Percentiles rank a stretch among this genome's conserved stretches.
Conservation (phyloP, 805 yeast species). For the Ogataea henricii region DNA sequence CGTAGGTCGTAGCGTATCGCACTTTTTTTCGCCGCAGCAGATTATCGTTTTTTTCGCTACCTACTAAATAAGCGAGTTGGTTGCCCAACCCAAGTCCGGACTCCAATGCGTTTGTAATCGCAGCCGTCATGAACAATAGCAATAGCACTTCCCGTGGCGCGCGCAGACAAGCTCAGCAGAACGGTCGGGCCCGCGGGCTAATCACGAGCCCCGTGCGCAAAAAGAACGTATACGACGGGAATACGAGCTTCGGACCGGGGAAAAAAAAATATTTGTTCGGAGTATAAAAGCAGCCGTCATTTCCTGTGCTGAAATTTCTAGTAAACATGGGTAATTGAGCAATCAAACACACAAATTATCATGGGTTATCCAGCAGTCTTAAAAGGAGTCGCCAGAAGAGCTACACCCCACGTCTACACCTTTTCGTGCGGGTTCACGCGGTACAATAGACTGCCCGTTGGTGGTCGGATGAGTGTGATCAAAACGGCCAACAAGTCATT, state of each 20-base stretch:
- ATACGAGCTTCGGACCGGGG: constrained; percentile 1
- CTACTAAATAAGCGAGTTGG: no score
- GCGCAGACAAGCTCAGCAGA: no score
- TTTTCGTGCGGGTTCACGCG: constrained; percentile 41
- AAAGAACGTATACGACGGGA: no score
- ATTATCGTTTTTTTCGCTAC: background rate
- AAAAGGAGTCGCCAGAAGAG: constrained; percentile 41
- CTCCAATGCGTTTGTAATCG: no score
- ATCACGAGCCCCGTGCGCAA: no score
- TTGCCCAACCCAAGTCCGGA: no score
- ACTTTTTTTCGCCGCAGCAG: background rate
- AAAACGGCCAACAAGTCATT: constrained; percentile 33
- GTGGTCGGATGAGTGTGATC: constrained; percentile 43
- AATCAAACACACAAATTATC: constrained; percentile 4
- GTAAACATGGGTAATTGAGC: background rate
- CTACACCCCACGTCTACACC: constrained; percentile 34
- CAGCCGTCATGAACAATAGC: no score
- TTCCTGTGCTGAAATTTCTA: no score
- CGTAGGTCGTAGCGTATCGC: background rate
- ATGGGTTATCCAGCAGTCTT: constrained; percentile 45
- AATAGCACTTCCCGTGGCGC: no score
- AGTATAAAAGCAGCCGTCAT: no score
- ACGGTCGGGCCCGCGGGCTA: no score
- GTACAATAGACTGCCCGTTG: constrained; percentile 33
- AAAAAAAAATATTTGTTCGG: background rate